A percentile compares a stretch with the other conserved stretches of the same genome.
These are phyloP conservation scores for Benincasa hispida DNA, from an alignment of 306 rosid genomes.

Conservation along the genomic window DNA sequence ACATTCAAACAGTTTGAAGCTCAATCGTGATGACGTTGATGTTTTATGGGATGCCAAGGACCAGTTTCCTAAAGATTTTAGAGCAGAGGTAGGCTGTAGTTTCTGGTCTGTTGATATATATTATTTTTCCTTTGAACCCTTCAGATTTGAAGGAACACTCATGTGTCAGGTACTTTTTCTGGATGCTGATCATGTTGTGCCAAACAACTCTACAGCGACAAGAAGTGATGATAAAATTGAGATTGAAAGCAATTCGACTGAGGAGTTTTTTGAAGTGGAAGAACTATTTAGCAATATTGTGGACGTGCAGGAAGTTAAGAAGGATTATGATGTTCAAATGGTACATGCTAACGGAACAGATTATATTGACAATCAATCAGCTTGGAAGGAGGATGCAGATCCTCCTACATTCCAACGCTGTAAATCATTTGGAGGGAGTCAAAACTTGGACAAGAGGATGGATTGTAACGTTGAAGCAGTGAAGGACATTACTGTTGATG, in stretches of 20 bases:
- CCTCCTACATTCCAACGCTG: conserved; percentile 70
- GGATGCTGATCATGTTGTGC: conserved; percentile 88
- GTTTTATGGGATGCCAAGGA: conserved; percentile 83
- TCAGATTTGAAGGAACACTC: conserved; percentile 55
- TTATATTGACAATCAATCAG: conserved; percentile 31
- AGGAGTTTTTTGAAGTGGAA: conserved; percentile 94
- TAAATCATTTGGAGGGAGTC: conserved; percentile 43
- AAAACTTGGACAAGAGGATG: conserved; percentile 32
- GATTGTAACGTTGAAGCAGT: conserved; percentile 43
- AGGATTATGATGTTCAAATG: conserved; percentile 30
- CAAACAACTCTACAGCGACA: conserved; percentile 47
- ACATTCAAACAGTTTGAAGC: conserved; percentile 61
- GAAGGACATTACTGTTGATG: conserved; percentile 83
- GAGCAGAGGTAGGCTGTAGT: conserved; percentile 71
- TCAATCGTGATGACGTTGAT: conserved; percentile 81
- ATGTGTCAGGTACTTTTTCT: conserved; percentile 81
- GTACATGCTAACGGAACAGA: conserved; percentile 23
- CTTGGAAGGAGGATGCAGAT: conserved; percentile 62
- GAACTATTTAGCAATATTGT: conserved; percentile 77
- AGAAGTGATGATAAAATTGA: conserved; percentile 56
- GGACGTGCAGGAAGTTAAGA: conserved; percentile 58
- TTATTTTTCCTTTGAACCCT: conserved; percentile 18
- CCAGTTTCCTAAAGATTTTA: conserved; percentile 71
- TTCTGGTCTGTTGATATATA: conserved; percentile 15
- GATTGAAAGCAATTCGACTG: conserved; percentile 75